Evolutionary conservation across 1,284 basidiomycete species (phyloP).

Genomic region (Ganoderma lucidum): DNA sequence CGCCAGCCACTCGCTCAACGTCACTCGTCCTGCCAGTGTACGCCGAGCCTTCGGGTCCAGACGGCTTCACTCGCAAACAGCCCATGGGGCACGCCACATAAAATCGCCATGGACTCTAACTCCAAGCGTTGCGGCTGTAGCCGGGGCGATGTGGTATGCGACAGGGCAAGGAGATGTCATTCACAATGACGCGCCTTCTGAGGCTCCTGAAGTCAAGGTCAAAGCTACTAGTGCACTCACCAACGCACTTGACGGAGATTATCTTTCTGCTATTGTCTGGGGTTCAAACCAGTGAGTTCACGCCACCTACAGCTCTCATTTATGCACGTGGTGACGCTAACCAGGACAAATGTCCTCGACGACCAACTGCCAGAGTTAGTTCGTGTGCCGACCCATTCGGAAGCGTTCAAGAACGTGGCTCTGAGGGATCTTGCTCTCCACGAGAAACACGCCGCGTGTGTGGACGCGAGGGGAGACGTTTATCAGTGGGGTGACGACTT

Average conservation of each 20-base stretch:
- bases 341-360: constrained; percentile 54
- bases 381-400: constrained; percentile 56
- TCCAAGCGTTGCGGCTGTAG: constrained; percentile 30
- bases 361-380: constrained; percentile 45
- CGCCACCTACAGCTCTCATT: constrained; percentile 9
- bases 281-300: constrained; percentile 62
- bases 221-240: constrained; percentile 12
- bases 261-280: constrained; percentile 56
- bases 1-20: constrained; percentile 16
- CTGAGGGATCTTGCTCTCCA: constrained; percentile 82
- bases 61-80: constrained; percentile 24
- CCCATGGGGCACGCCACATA: not conserved
- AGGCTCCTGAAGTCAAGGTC: not conserved
- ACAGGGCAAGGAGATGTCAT: constrained; percentile 24
- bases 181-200: constrained; percentile 41
- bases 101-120: constrained; percentile 18
- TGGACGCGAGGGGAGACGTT: constrained; percentile 89
- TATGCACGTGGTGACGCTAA: not conserved
- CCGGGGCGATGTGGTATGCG: constrained; percentile 35
- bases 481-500: constrained; percentile 89
- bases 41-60: constrained; percentile 16
- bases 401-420: constrained; percentile 70
- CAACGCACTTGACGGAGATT: constrained; percentile 19
- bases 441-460: constrained; percentile 79
- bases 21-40: not conserved